Evolutionary conservation across 106 monocot genomes (phyloP).

Genomic region (Gastrodia elata): DNA sequence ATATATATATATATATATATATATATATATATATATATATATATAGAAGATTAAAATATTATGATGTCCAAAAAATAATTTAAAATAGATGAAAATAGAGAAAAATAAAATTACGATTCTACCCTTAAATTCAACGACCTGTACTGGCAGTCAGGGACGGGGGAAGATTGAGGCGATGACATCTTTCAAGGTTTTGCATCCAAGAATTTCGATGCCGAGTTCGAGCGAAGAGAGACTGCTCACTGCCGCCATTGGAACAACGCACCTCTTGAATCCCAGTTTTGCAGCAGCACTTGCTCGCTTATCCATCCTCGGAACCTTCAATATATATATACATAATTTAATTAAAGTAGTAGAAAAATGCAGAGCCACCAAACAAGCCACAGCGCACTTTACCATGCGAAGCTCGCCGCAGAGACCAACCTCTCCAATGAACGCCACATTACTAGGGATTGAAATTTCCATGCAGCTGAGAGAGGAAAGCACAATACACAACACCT

Average conservation of each 20-base stretch:
- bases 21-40: no score
- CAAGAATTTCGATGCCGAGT: constrained; percentile 40
- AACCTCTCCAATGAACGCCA: constrained; percentile 91
- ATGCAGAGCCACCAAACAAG: not conserved
- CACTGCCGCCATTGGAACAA: constrained; percentile 58
- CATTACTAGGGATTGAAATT: constrained; percentile 67
- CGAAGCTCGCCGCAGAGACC: constrained; percentile 94
- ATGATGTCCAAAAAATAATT: no score
- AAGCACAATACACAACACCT: no score
- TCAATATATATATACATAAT: not conserved
- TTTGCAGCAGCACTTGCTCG: constrained; percentile 58
- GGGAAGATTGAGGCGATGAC: constrained; percentile 63
- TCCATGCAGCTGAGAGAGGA: constrained; percentile 90
- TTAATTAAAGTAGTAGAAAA: not conserved
- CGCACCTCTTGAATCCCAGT: constrained; percentile 80
- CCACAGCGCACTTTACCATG: constrained; percentile 23
- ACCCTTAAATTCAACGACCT: no score
- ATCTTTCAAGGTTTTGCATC: constrained; percentile 67
- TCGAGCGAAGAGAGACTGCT: constrained; percentile 30
- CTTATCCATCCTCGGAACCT: constrained; percentile 91
- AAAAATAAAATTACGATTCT: no score
- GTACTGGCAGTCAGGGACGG: no score
- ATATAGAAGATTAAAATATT: no score
- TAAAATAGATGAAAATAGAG: no score
- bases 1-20: no score